Evolutionary conservation across 139 green algal species (phyloP).

Genomic region (Diplosphaera chodatii): DNA sequence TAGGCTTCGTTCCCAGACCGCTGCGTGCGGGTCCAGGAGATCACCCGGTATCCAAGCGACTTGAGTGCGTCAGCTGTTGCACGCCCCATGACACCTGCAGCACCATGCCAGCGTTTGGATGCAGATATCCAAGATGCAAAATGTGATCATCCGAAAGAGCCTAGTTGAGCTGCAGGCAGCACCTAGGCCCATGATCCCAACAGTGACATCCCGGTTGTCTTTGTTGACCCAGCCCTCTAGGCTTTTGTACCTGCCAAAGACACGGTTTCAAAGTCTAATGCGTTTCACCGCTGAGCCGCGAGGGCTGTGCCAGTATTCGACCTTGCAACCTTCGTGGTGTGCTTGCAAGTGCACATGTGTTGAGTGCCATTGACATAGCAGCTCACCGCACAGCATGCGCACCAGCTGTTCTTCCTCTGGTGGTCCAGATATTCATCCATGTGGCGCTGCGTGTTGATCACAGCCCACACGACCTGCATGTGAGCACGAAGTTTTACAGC

Average conservation of each 20-base stretch:
- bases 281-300: too few species aligned
- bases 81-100: background rate
- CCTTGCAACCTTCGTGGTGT: too few species aligned
- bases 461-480: constrained; percentile 20
- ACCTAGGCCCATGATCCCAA: constrained; percentile 29
- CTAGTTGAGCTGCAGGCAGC: too few species aligned
- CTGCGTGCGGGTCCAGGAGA: background rate
- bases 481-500: too few species aligned
- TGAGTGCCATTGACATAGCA: too few species aligned
- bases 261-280: too few species aligned
- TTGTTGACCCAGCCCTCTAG: constrained; percentile 20
- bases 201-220: constrained; percentile 29
- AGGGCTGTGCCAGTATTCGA: too few species aligned
- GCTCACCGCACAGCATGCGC: background rate
- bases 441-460: constrained; percentile 30
- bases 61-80: background rate
- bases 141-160: too few species aligned
- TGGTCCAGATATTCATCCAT: background rate
- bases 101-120: background rate
- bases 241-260: constrained; percentile 15
- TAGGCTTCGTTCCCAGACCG: too few species aligned
- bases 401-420: constrained; percentile 1
- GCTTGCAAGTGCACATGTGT: too few species aligned
- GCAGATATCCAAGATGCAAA: too few species aligned
- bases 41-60: background rate